Evolutionary conservation across 202 grass and related monocot genomes (phyloP), one percentile per base, ranked within the genome.

Genomic region (Carex arenaria): DNA sequence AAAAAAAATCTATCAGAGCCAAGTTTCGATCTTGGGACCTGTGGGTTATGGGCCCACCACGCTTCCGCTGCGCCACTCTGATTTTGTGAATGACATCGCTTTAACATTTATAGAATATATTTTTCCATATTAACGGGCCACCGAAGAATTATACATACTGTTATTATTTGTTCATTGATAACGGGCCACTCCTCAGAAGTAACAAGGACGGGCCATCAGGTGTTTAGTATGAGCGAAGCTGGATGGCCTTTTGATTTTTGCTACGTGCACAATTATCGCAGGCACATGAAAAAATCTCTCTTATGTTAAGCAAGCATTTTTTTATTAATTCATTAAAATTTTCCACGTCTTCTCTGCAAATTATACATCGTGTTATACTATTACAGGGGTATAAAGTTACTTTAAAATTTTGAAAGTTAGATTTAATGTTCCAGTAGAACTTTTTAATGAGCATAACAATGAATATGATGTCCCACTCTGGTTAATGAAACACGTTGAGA

Each of bases 31-130:
- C 85, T 89, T 91, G 64, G 64, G 84, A 97, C 82, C 87, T 88
- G 87, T 90, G 86, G 87, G 87, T 97, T 90, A 93, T 90, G 89
- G 89, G 89, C 88, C 84, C 89, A 94, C 88, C 92, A 92, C 78
- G 78, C 90, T 90, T 85, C 84, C 84, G 77, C 86, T 92, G 84
- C 87, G 67, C 85, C 91, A 90, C 88, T 93, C 67, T 91, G 87
- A 89, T 87, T 43, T 61, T 14, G 6, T 38, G 31, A 18, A 38
- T 0, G 0, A 2, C 7, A 19, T 7, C 0, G 56, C 5, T 19
- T 1, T 18, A 59, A 59, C 0, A 19, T 59, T n/a, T 8, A 43
- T 43, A 7, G 7, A 45, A 1, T 40, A 40, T 40, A 1, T 40
- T 40, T 1, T 6, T 45, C 0, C 7, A 40, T 45, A 45, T 45